Conservation (phyloP, 257 asterid species). For the Knoxia roxburghii region DNA sequence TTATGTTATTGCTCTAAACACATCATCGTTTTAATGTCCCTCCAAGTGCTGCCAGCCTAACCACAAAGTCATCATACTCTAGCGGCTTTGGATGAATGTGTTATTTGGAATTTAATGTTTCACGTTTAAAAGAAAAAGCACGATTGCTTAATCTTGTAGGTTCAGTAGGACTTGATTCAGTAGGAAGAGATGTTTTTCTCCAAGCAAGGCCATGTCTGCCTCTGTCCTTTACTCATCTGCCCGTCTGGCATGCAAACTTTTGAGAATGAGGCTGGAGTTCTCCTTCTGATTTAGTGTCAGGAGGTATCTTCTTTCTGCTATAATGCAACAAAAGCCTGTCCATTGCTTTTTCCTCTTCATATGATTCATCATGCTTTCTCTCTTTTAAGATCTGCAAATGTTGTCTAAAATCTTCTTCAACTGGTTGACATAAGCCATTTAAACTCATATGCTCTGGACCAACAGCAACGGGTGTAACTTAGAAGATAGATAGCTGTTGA, state of each 20-base stretch:
- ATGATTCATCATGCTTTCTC: constrained; percentile 13
- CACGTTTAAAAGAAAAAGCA: constrained; percentile 47
- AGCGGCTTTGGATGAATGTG: constrained; percentile 79
- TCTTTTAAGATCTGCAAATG: background rate
- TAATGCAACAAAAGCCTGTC: constrained; percentile 51
- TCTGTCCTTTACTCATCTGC: constrained; percentile 20
- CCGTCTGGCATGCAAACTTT: constrained; percentile 6
- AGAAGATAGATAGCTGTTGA: constrained; percentile 2
- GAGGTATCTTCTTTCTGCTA: constrained; percentile 40
- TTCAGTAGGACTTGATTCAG: constrained; percentile 28
- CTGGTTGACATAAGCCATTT: background rate
- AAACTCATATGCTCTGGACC: background rate
- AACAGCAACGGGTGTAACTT: background rate
- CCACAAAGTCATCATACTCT: constrained; percentile 73
- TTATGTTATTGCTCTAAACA: background rate
- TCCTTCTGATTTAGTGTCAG: constrained; percentile 18
- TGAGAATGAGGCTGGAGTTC: constrained; percentile 16
- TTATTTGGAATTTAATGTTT: constrained; percentile 23
- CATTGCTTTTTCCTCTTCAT: constrained; percentile 51
- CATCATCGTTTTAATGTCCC: constrained; percentile 19
- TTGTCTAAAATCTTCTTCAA: background rate
- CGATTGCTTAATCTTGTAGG: constrained; percentile 34
- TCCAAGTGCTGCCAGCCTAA: constrained; percentile 51
- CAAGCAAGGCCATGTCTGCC: constrained; percentile 27
- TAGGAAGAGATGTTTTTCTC: constrained; percentile 50